Percentiles rank a stretch among this genome's conserved stretches.
These are phyloP conservation scores for Ascoidea asiatica DNA, from an alignment of 805 yeast species.

Conservation along the genomic window DNA sequence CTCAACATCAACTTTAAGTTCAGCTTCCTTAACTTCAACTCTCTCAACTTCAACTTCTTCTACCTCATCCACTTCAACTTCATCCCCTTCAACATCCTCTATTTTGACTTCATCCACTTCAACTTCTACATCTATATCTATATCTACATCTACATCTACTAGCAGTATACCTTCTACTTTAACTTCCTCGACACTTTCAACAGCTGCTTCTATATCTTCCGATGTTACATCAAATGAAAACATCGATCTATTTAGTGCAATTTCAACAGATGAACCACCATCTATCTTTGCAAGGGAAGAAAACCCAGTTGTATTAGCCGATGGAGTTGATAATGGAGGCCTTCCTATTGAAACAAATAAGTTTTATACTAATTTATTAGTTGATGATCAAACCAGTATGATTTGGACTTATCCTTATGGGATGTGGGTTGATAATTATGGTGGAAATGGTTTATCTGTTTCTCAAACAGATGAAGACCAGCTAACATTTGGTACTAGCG, in stretches of 20 bases:
- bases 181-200: slow-evolving; percentile 1
- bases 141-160: slow-evolving; percentile 5
- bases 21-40: slow-evolving; percentile 7
- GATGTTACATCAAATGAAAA: slow-evolving; percentile 16
- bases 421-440: slow-evolving; percentile 47
- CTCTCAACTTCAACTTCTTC: slow-evolving; percentile 6
- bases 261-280: slow-evolving; percentile 32
- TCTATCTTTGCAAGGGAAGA: slow-evolving; percentile 30
- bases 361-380: slow-evolving; percentile 59
- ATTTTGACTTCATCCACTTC: slow-evolving; percentile 6
- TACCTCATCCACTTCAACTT: slow-evolving; percentile 8
- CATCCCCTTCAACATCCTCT: slow-evolving; percentile 7
- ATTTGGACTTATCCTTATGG: slow-evolving; percentile 77
- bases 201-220: slow-evolving; percentile 11
- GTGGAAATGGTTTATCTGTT: slow-evolving; percentile 46
- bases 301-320: slow-evolving; percentile 31
- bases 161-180: slow-evolving; percentile 4
- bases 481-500: slow-evolving; percentile 29
- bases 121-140: slow-evolving; percentile 6
- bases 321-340: slow-evolving; percentile 29
- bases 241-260: slow-evolving; percentile 33
- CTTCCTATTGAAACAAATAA: slow-evolving; percentile 2
- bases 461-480: slow-evolving; percentile 48
- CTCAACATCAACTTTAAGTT: slow-evolving; percentile 3
- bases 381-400: slow-evolving; percentile 54